Percentiles rank a stretch among this genome's conserved stretches.
phyloP scores from a whole-genome alignment of 345 rosid genomes.

The Rhizophora mangle region DNA sequence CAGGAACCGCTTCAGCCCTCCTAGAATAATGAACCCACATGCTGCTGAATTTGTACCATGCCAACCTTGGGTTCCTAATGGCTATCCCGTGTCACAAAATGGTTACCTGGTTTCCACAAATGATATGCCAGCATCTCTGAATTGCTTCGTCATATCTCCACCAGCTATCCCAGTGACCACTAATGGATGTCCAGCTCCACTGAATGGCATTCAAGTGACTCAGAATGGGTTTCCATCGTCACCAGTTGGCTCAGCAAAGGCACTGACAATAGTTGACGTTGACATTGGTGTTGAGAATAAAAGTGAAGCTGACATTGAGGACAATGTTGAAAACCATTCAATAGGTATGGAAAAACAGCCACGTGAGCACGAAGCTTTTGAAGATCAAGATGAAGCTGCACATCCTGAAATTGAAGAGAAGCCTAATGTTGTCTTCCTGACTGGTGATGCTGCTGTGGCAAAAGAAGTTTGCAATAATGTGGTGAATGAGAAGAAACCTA shows the following conservation, averaged over 20 bases:
- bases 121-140: slow-evolving; percentile 52
- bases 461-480: slow-evolving; percentile 33
- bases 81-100: slow-evolving; percentile 66
- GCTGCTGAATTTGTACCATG: slow-evolving; percentile 89
- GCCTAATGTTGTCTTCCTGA: slow-evolving; percentile 14
- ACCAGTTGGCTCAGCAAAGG: slow-evolving; percentile 40
- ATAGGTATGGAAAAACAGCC: slow-evolving; percentile 35
- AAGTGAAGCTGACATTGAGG: slow-evolving; percentile 40
- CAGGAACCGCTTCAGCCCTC: slow-evolving; percentile 54
- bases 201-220: slow-evolving; percentile 22
- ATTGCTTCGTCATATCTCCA: slow-evolving; percentile 56
- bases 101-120: slow-evolving; percentile 53
- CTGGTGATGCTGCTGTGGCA: slow-evolving; percentile 25
- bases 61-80: slow-evolving; percentile 85
- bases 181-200: slow-evolving; percentile 39
- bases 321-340: slow-evolving; percentile 30
- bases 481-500: slow-evolving; percentile 39
- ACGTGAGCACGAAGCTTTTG: slow-evolving; percentile 23
- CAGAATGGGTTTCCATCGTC: slow-evolving; percentile 49
- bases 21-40: slow-evolving; percentile 94
- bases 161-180: slow-evolving; percentile 44
- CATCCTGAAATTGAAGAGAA: slow-evolving; percentile 34
- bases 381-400: slow-evolving; percentile 34
- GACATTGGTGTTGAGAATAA: slow-evolving; percentile 38
- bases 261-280: slow-evolving; percentile 23